These are phyloP conservation scores for Penicillium sp. DNA, from an alignment of 2,329 filamentous ascomycete genomes.

Conservation along the genomic window DNA sequence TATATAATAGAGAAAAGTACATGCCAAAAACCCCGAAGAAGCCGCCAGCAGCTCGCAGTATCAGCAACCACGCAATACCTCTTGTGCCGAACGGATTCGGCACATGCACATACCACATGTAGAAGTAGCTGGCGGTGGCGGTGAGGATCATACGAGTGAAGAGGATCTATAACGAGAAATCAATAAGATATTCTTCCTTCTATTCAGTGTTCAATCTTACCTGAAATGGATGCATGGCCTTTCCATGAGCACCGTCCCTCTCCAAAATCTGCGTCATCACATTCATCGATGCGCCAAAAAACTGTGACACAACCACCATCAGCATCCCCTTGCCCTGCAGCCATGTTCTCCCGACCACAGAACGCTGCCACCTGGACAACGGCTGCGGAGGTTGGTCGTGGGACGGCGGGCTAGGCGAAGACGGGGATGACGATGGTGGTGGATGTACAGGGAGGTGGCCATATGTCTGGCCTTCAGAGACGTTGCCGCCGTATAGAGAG, in stretches of 20 bases:
- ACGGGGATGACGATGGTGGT: slow-evolving; percentile 13
- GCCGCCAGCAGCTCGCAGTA: slow-evolving; percentile 65
- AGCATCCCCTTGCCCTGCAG: slow-evolving; percentile 66
- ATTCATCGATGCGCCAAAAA: slow-evolving; percentile 85
- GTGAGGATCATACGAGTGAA: slow-evolving; percentile 78
- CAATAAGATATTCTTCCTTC: background rate
- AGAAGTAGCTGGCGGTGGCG: slow-evolving; percentile 59
- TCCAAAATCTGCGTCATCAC: slow-evolving; percentile 73
- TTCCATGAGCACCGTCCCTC: slow-evolving; percentile 59
- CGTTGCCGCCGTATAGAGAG: slow-evolving; percentile 18
- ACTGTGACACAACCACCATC: slow-evolving; percentile 68
- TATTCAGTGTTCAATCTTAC: slow-evolving; percentile 24
- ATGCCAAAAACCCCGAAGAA: slow-evolving; percentile 77
- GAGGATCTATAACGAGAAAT: slow-evolving; percentile 52
- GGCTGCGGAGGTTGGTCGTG: slow-evolving; percentile 15
- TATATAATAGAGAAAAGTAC: slow-evolving; percentile 70
- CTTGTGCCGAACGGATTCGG: slow-evolving; percentile 66
- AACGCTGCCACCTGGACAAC: slow-evolving; percentile 15
- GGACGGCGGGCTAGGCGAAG: slow-evolving; percentile 13
- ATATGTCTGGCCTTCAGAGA: slow-evolving; percentile 15
- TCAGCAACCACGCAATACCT: slow-evolving; percentile 64
- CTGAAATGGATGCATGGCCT: slow-evolving; percentile 76
- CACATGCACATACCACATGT: slow-evolving; percentile 68
- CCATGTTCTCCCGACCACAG: slow-evolving; percentile 46
- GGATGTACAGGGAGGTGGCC: background rate